Conservation (phyloP, 495 filamentous ascomycete genomes). For the Talaromyces adpressus region DNA sequence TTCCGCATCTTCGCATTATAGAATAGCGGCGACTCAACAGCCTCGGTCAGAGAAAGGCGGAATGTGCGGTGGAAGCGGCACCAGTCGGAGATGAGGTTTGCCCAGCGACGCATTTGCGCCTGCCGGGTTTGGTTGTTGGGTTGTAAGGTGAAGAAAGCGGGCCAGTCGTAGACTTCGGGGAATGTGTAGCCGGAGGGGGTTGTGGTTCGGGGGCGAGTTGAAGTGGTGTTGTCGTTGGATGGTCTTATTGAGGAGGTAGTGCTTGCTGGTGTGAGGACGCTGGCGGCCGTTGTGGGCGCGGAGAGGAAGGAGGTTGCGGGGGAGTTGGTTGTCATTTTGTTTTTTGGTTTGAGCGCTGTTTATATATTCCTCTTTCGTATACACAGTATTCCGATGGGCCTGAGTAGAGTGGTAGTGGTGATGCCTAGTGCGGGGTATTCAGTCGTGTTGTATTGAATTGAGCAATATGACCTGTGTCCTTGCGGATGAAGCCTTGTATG, state of each 20-base stretch:
- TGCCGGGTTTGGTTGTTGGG: constrained; percentile 66
- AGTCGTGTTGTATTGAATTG: not conserved
- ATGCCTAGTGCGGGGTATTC: not conserved
- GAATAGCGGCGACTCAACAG: constrained; percentile 52
- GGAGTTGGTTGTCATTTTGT: constrained; percentile 1
- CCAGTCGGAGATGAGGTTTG: constrained; percentile 76
- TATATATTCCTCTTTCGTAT: not conserved
- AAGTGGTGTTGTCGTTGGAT: constrained; percentile 1
- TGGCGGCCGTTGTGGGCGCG: constrained; percentile 7
- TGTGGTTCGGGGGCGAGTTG: constrained; percentile 1
- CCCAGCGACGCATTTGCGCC: constrained; percentile 79
- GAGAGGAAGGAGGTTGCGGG: constrained; percentile 4
- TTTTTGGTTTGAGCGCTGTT: not conserved
- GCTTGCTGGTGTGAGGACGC: constrained; percentile 8
- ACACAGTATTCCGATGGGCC: not conserved
- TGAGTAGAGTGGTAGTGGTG: not conserved
- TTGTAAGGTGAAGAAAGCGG: constrained; percentile 60
- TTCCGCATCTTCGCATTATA: constrained; percentile 45
- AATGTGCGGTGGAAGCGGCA: constrained; percentile 68
- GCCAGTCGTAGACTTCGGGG: constrained; percentile 42
- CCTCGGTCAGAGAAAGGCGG: constrained; percentile 58
- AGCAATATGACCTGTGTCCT: not conserved
- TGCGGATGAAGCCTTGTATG: not conserved
- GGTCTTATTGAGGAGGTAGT: constrained; percentile 4
- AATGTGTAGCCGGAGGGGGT: constrained; percentile 24